Evolutionary conservation across 306 rosid genomes (phyloP).

Genomic region (Malus sylvestris): DNA sequence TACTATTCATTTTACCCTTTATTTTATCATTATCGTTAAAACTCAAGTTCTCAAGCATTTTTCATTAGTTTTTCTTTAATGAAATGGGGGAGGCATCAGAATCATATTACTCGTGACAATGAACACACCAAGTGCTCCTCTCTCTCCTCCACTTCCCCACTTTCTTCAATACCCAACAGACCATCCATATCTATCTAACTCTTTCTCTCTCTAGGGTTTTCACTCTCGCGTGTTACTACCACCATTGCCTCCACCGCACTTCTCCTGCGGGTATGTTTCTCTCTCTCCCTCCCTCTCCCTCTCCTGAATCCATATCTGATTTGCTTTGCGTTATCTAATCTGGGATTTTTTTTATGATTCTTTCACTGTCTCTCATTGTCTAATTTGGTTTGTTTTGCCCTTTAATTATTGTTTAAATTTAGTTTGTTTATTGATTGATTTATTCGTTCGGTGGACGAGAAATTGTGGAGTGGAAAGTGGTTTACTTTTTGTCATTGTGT

Average conservation of each 20-base stretch:
- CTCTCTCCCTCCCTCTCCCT: slow-evolving; percentile 10
- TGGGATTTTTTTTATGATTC: neutral
- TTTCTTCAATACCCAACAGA: slow-evolving; percentile 16
- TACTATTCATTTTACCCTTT: too few species aligned
- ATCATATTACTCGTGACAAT: slow-evolving; percentile 12
- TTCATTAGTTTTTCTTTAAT: too few species aligned
- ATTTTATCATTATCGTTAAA: too few species aligned
- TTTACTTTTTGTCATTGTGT: slow-evolving; percentile 1
- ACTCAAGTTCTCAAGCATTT: too few species aligned
- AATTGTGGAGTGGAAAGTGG: neutral
- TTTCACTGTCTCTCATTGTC: neutral
- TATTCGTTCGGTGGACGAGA: slow-evolving; percentile 3
- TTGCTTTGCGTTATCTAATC: slow-evolving; percentile 1
- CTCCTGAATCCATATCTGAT: neutral
- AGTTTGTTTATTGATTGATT: neutral
- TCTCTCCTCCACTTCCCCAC: slow-evolving; percentile 31
- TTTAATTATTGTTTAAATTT: neutral
- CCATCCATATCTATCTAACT: neutral
- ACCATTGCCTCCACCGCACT: slow-evolving; percentile 13
- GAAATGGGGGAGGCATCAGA: too few species aligned
- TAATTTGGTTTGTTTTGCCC: neutral
- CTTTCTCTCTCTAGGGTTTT: slow-evolving; percentile 22
- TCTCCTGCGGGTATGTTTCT: slow-evolving; percentile 7
- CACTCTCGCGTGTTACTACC: neutral
- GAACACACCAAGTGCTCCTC: slow-evolving; percentile 38